phyloP scores from a whole-genome alignment of 495 filamentous ascomycete genomes.

The Cercophora sp. region DNA sequence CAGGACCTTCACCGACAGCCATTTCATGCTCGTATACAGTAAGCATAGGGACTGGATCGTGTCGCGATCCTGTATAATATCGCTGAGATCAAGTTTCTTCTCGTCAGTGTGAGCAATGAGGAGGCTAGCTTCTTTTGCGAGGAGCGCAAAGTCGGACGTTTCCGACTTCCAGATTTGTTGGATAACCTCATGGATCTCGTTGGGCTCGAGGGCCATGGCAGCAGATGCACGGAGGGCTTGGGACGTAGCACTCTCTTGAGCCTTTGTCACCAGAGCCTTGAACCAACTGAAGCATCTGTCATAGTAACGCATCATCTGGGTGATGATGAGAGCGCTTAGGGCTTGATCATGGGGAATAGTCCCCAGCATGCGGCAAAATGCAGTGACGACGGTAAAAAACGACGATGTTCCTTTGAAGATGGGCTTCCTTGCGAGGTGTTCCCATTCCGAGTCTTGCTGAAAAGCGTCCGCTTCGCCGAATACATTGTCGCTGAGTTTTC shows the following conservation, averaged over 20 bases:
- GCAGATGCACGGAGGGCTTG: slow-evolving; percentile 67
- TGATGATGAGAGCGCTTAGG: slow-evolving; percentile 86
- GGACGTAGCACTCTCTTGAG: slow-evolving; percentile 39
- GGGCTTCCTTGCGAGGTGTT: slow-evolving; percentile 67
- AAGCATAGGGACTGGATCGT: slow-evolving; percentile 78
- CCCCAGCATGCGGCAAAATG: slow-evolving; percentile 91
- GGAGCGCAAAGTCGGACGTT: slow-evolving; percentile 36
- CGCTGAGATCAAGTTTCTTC: slow-evolving; percentile 61
- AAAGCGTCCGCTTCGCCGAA: slow-evolving; percentile 85
- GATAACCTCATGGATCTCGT: slow-evolving; percentile 63
- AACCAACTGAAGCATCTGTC: slow-evolving; percentile 90
- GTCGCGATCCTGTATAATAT: slow-evolving; percentile 87
- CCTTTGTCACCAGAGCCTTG: slow-evolving; percentile 61
- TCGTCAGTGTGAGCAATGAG: slow-evolving; percentile 63
- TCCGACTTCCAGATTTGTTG: slow-evolving; percentile 59
- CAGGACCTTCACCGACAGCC: slow-evolving; percentile 77
- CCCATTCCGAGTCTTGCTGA: slow-evolving; percentile 81
- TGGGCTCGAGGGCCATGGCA: slow-evolving; percentile 58
- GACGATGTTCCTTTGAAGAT: slow-evolving; percentile 90
- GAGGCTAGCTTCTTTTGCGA: slow-evolving; percentile 63
- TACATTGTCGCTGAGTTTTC: slow-evolving; percentile 76
- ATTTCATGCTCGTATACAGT: slow-evolving; percentile 95
- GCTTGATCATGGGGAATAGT: slow-evolving; percentile 94
- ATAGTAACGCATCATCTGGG: slow-evolving; percentile 84
- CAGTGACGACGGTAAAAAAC: slow-evolving; percentile 80